phyloP scores from a whole-genome alignment of 805 yeast genomes.

The Suhomyces tanzawaensis region DNA sequence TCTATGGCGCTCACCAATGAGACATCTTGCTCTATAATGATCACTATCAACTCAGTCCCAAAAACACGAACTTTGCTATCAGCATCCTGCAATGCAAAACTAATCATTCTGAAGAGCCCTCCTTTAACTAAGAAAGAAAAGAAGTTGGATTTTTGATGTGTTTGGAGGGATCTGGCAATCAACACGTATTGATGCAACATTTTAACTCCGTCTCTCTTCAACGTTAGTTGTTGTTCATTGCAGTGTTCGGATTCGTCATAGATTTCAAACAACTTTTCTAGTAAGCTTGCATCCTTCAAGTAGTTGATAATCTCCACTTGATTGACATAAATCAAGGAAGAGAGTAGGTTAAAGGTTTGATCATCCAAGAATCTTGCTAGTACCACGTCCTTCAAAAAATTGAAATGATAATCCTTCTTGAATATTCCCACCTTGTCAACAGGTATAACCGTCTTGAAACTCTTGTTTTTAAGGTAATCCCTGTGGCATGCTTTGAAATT shows the following conservation, averaged over 20 bases:
- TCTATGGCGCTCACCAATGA: conserved; percentile 48
- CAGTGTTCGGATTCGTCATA: conserved; percentile 37
- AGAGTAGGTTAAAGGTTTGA: conserved; percentile 62
- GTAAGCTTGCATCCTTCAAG: conserved; percentile 50
- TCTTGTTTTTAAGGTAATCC: conserved; percentile 53
- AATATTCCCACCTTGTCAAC: conserved; percentile 50
- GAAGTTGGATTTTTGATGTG: conserved; percentile 60
- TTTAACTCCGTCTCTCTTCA: conserved; percentile 65
- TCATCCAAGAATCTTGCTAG: conserved; percentile 82
- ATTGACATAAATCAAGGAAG: conserved; percentile 64
- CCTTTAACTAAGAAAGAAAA: conserved; percentile 59
- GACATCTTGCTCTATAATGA: conserved; percentile 83
- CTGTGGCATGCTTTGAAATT: conserved; percentile 77
- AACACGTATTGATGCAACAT: conserved; percentile 77
- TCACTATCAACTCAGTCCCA: conserved; percentile 77
- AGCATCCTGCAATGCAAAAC: conserved; percentile 63
- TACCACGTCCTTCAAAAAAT: conserved; percentile 83
- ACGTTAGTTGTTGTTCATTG: conserved; percentile 3
- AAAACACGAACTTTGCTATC: conserved; percentile 52
- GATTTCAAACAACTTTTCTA: conserved; percentile 56
- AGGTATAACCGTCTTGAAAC: conserved; percentile 70
- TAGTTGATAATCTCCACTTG: conserved; percentile 65
- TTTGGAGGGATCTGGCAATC: conserved; percentile 66
- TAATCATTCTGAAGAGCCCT: conserved; percentile 69
- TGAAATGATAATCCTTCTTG: conserved; percentile 72